A percentile compares a stretch with the other conserved stretches of the same genome.
These are phyloP conservation scores for Ophiostoma ulmi DNA, from an alignment of 2,329 filamentous ascomycete genomes.

Conservation along the genomic window DNA sequence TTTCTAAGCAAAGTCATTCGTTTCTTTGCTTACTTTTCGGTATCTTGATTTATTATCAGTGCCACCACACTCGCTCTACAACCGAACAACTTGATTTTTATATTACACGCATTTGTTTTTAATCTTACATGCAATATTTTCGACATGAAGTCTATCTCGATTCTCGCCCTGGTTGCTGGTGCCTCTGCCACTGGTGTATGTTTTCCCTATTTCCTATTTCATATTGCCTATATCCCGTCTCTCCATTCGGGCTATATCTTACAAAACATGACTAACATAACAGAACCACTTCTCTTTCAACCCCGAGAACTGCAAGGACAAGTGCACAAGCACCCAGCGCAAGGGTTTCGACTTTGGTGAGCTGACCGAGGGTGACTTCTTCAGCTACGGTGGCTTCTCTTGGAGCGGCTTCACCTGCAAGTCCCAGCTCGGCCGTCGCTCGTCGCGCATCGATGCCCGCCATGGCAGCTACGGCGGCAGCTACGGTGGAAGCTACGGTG, in stretches of 20 bases:
- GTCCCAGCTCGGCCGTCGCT: constrained; percentile 55
- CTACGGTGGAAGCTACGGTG: constrained; percentile 40
- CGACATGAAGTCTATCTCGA: constrained; percentile 49
- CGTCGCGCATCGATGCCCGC: constrained; percentile 48
- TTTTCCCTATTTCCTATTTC: constrained; percentile 8
- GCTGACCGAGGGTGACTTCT: constrained; percentile 57
- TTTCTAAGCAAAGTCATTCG: constrained; percentile 52
- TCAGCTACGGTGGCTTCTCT: constrained; percentile 63
- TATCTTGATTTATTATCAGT: constrained; percentile 29
- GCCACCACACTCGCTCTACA: constrained; percentile 25
- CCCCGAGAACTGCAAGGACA: constrained; percentile 69
- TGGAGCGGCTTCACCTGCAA: constrained; percentile 70
- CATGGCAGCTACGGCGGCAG: constrained; percentile 39
- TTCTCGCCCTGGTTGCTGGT: constrained; percentile 48
- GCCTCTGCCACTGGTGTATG: constrained; percentile 42
- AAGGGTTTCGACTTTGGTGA: constrained; percentile 67
- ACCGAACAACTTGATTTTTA: constrained; percentile 4
- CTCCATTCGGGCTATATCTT: too few relatives aligned
- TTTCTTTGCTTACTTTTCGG: constrained; percentile 44
- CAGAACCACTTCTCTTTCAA: constrained; percentile 44
- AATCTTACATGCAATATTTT: not conserved
- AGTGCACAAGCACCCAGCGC: constrained; percentile 66
- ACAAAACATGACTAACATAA: not conserved
- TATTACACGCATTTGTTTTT: not conserved
- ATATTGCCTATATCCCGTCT: too few relatives aligned